Evolutionary conservation across 768 basidiomycete species (phyloP).

Genomic region (Kwoniella newhampshirensis): DNA sequence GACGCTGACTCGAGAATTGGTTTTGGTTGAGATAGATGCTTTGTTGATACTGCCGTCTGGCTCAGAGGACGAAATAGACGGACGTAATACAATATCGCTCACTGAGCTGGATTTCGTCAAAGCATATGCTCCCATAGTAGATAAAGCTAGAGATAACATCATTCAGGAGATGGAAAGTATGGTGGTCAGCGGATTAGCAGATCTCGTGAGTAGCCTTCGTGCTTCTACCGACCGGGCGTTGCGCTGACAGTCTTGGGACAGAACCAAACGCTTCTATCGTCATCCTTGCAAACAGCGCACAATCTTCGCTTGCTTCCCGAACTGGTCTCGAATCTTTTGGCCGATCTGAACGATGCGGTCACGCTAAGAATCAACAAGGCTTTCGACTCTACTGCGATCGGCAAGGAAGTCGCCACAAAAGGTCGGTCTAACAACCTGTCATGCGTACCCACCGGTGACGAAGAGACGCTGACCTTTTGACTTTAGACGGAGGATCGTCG

Average conservation of each 20-base stretch:
- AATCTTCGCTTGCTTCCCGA: conserved; percentile 82
- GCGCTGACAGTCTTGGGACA: conserved; percentile 45
- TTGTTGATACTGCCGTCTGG: conserved; percentile 13
- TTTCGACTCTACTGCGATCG: conserved; percentile 84
- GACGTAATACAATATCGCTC: conserved; percentile 59
- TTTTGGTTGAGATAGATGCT: conserved; percentile 6
- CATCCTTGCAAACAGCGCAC: conserved; percentile 91
- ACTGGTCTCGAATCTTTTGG: conserved; percentile 73
- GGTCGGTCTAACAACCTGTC: conserved; percentile 56
- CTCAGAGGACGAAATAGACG: conserved; percentile 18
- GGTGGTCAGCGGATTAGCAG: conserved; percentile 75
- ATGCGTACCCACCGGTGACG: background rate
- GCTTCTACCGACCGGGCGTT: background rate
- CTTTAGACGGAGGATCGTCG: conserved; percentile 11
- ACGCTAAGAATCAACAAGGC: conserved; percentile 75
- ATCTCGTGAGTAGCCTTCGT: conserved; percentile 61
- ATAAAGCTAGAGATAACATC: conserved; percentile 68
- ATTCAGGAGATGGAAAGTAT: conserved; percentile 86
- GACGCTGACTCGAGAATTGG: background rate
- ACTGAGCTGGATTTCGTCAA: conserved; percentile 72
- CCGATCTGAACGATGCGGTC: conserved; percentile 77
- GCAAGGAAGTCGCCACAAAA: conserved; percentile 77
- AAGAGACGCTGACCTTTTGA: background rate
- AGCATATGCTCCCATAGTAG: conserved; percentile 68
- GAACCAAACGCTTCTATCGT: conserved; percentile 88